Base-by-base conservation (phyloP, 805 yeast genomes). In the Zygoascus biomembranicola region DNA sequence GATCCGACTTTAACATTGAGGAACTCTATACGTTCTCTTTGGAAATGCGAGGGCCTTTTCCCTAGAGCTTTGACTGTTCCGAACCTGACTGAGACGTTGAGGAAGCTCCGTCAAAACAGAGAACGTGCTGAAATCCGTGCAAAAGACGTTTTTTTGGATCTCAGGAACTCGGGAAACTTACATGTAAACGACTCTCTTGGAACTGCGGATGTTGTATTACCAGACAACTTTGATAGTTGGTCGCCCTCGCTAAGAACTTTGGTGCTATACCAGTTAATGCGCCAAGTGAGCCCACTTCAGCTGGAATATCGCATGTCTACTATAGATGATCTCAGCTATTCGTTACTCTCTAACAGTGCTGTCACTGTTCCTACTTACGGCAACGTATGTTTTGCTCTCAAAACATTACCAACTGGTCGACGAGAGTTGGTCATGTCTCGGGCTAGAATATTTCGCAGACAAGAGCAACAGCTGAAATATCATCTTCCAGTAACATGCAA, bases 1-100 rank as follows among this genome's bases (percentile, higher is more conserved):
- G 81, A 83, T 58, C 68, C 74, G 1, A 60, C 62, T 9, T 71
- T 82, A 46, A 85, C 92, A 0, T 60, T 69, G 39, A 70, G 95
- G 49, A 87, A 87, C 60, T 67, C 74, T 16, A 69, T 80, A 2
- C 70, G 94, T 41, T 66, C 68, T 43, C 47, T 61, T 14, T 37
- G 53, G 44, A 18, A 11, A 11, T 9, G 14, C n/a, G 23, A 23
- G 1, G 45, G 32, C 11, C 35, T n/a, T 9, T 52, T 57, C 8
- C 59, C 59, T 10, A 26, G 8, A 16, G 55, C 53, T 5, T 32
- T 57, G n/a, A 26, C n/a, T 16, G 51, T 54, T 14, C 49, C 42
- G 1, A 23, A 47, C 8, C 47, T 64, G 4, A 23, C 52, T 6
- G 48, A 53, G 8, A 54, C 60, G 11, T 5, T 63, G 35, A 4